phyloP scores from a whole-genome alignment of 2,329 filamentous ascomycete species.

The Talaromyces piceae region DNA sequence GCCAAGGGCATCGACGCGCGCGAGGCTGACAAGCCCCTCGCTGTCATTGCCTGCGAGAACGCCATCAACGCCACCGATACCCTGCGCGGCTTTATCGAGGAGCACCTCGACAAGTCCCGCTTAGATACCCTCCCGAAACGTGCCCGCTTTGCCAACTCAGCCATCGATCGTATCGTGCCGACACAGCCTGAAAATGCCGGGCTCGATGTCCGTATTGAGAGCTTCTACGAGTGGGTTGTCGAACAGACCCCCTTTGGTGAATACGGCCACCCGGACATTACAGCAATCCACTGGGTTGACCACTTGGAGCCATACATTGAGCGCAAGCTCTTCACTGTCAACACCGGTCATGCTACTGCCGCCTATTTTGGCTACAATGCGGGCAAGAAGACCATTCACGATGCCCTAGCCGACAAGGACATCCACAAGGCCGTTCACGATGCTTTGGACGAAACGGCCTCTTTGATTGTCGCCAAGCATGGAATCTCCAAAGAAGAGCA shows the following conservation, averaged over 20 bases:
- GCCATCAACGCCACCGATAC: constrained; percentile 90
- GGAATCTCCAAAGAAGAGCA: constrained; percentile 68
- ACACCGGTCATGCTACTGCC: constrained; percentile 92
- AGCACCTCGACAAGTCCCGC: constrained; percentile 62
- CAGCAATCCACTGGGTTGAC: constrained; percentile 88
- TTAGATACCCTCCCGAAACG: constrained; percentile 62
- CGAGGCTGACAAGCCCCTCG: constrained; percentile 58
- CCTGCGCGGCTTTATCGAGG: constrained; percentile 72
- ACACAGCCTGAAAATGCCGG: constrained; percentile 74
- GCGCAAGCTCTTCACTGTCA: constrained; percentile 98
- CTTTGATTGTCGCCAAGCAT: constrained; percentile 81
- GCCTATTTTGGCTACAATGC: constrained; percentile 90
- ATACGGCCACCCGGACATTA: constrained; percentile 61
- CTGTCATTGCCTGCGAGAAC: constrained; percentile 97
- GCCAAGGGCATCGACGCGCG: constrained; percentile 86
- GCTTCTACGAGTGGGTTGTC: constrained; percentile 99
- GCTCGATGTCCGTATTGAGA: constrained; percentile 90
- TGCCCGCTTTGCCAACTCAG: constrained; percentile 91
- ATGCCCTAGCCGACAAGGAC: constrained; percentile 71
- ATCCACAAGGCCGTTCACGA: constrained; percentile 74
- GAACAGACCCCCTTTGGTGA: constrained; percentile 77
- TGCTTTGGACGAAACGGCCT: constrained; percentile 77
- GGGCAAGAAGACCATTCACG: constrained; percentile 80
- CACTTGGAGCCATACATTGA: constrained; percentile 93
- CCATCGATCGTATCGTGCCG: constrained; percentile 96